Evolutionary conservation across 2,329 filamentous ascomycete genomes (phyloP).

Genomic region (Sporothrix pseudoabietina): DNA sequence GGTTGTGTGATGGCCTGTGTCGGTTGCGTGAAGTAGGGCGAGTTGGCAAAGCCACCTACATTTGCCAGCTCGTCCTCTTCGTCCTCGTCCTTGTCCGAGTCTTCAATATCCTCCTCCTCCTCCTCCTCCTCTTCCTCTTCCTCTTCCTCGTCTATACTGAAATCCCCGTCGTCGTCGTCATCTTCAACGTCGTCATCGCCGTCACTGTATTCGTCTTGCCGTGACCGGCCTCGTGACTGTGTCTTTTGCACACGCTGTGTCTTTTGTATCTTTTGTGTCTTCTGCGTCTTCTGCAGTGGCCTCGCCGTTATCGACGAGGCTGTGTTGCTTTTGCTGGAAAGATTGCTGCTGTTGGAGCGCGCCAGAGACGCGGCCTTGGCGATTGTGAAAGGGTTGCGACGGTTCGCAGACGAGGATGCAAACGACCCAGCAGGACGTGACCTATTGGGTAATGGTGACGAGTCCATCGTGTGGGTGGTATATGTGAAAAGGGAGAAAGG

Average conservation of each 20-base stretch:
- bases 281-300: background rate
- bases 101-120: conserved; percentile 45
- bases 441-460: conserved; percentile 32
- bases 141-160: conserved; percentile 34
- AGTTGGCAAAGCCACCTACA: conserved; percentile 43
- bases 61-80: conserved; percentile 52
- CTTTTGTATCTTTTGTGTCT: background rate
- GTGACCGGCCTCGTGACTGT: background rate
- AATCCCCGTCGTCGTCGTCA: conserved; percentile 44
- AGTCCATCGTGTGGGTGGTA: conserved; percentile 28
- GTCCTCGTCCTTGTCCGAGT: conserved; percentile 32
- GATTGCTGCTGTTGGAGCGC: conserved; percentile 26
- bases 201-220: background rate
- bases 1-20: conserved; percentile 53
- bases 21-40: conserved; percentile 51
- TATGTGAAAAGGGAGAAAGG: background rate
- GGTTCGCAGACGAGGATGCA: background rate
- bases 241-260: background rate
- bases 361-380: conserved; percentile 26
- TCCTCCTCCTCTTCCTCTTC: conserved; percentile 46
- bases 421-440: conserved; percentile 23
- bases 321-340: conserved; percentile 21
- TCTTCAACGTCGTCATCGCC: conserved; percentile 38
- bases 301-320: background rate
- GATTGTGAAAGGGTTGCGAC: conserved; percentile 32